Base-by-base conservation (phyloP, 106 monocot genomes). In the Dendrobium nobile region DNA sequence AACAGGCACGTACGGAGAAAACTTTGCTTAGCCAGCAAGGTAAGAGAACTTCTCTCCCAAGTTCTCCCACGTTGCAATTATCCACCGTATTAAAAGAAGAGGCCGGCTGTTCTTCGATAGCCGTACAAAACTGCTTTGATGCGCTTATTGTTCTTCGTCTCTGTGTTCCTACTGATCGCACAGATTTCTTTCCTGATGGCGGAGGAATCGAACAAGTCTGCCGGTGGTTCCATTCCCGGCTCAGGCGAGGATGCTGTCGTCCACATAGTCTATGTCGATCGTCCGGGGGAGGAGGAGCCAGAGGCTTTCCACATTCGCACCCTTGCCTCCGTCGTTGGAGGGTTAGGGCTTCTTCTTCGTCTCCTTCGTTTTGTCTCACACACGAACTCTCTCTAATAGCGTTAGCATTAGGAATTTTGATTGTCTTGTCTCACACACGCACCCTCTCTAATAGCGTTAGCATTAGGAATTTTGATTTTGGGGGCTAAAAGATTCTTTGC, bases 251-350 rank as follows among this genome's bases (percentile, higher is more conserved):
- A 78, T 43, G 51, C 84, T 5, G 9, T 79, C 9, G 87, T 90
- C 41, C 85, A 93, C 43, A 93, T 93, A 85, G 90, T 93, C 33
- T 85, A 90, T 78, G 78, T 85, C 8, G 82, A 79, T 42, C 83
- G 44, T 41, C 88, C 88, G 47, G 86, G 80, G 43, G 82, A 24
- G n/a, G 87, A 82, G 73, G 90, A 90, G 0, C 79, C 83, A 5
- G 90, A 93, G 82, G 87, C 77, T 26, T 88, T 84, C 80, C 88
- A 93, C 79, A 73, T 93, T 84, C 81, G 87, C 24, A 93, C 88
- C 58, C 90, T 93, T 19, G 81, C 93, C 41, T 80, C 90, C 56
- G 87, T 93, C 77, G 45, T 93, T 68, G 93, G 93, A 43, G 88
- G 92, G 92, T 93, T 41, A 22, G 24, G 67, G 47, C n/a, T 54